Base-by-base conservation (phyloP, 208 protist genomes). In the Wallacemonas rigidus region DNA sequence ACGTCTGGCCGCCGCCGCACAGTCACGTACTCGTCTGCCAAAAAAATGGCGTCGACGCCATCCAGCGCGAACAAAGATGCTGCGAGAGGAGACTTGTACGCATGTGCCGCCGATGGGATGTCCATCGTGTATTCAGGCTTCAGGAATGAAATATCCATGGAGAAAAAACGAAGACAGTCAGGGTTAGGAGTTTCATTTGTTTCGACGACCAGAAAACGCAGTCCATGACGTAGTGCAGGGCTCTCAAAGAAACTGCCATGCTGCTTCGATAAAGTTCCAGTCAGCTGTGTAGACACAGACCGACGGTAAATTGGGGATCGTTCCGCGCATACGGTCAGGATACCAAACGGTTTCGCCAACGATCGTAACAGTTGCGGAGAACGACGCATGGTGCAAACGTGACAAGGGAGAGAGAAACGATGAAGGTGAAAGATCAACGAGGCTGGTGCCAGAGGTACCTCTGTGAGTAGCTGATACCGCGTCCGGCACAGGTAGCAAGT, bases 1-100 rank as follows among this genome's bases (percentile, higher is more conserved):
- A 74, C 81, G 36, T 88, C 62, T 4, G 74, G 14, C 60, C 63
- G 41, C 38, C 92, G 92, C 47, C 87, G 75, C 2, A 95, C 83
- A 0, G 91, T 95, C 36, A 95, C 77, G 70, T 95, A 95, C 73
- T 95, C 91, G 58, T 95, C 91, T 0, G 91, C 86, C 11, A 95
- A 55, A 64, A 88, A 95, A 38, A 95, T 17, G 0, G 85, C 84
- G 47, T 87, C 77, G 26, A 95, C 89, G 3, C 88, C 91, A 1
- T 80, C 74, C 40, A 95, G 74, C 9, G 76, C 80, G 61, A 95
- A 95, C 14, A 95, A 75, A 8, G 78, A 76, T 39, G 78, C 83
- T 1, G 88, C 91, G 5, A 95, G 58, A 15, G 91, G 91, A 1
- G 88, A 94, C 63, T 91, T 90, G 75, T 86, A 92, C 0, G 86